Conservation (phyloP, 2,329 filamentous ascomycete genomes). For the Epicoccum sorghinum region DNA sequence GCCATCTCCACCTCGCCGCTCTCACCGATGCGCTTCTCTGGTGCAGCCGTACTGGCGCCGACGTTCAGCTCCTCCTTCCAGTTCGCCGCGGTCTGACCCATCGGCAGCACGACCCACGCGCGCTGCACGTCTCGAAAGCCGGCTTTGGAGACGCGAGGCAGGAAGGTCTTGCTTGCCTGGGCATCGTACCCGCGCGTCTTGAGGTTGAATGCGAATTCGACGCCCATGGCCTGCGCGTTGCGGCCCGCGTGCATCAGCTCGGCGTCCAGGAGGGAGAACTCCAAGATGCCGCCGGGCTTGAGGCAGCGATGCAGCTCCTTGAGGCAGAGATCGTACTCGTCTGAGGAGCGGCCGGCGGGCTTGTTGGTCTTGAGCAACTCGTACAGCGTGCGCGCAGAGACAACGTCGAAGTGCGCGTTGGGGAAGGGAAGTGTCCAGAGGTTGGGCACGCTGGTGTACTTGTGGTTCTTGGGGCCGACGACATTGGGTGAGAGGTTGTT, state of each 20-base stretch:
- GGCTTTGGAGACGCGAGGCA: constrained; percentile 73
- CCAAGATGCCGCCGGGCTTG: constrained; percentile 90
- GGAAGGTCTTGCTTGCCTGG: constrained; percentile 78
- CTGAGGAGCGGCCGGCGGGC: constrained; percentile 57
- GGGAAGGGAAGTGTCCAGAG: constrained; percentile 85
- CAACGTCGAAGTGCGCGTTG: constrained; percentile 84
- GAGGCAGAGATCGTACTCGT: constrained; percentile 89
- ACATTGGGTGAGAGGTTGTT: constrained; percentile 55
- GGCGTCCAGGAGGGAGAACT: constrained; percentile 88
- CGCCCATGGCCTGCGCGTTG: constrained; percentile 78
- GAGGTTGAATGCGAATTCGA: constrained; percentile 91
- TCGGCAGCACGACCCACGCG: constrained; percentile 86
- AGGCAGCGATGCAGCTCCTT: constrained; percentile 87
- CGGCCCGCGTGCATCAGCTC: constrained; percentile 87
- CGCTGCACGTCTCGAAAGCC: constrained; percentile 83
- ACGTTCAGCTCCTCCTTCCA: constrained; percentile 48
- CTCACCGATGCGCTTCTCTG: constrained; percentile 47
- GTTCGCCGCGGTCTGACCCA: constrained; percentile 62
- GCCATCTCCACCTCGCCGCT: constrained; percentile 40
- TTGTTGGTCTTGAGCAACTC: constrained; percentile 73
- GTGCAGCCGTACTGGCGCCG: constrained; percentile 33
- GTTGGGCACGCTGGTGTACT: constrained; percentile 76
- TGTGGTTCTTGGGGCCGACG: constrained; percentile 84
- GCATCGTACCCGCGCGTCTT: constrained; percentile 91
- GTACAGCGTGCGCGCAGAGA: constrained; percentile 88